These are phyloP conservation scores for Zoysia matrella DNA, from an alignment of 202 grass and related monocot genomes.

Conservation along the genomic window DNA sequence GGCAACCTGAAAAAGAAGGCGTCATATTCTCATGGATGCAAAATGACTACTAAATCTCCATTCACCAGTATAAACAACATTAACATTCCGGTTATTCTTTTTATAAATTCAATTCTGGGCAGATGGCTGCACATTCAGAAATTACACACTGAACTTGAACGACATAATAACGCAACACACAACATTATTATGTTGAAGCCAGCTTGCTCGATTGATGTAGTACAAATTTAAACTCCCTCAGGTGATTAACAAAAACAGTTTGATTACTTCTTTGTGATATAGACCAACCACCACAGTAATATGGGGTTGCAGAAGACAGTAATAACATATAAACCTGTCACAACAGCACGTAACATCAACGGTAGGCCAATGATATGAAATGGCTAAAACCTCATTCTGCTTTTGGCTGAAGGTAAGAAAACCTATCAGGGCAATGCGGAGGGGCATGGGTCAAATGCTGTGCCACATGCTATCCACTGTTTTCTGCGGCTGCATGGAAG, in stretches of 20 bases:
- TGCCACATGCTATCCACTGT: constrained; percentile 87
- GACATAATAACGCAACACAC: constrained; percentile 2
- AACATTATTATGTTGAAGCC: neutral
- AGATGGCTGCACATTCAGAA: too few species aligned
- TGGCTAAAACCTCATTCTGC: constrained; percentile 21
- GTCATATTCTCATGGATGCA: neutral
- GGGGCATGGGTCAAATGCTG: constrained; percentile 73
- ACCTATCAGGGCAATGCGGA: constrained; percentile 66
- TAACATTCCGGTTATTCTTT: constrained; percentile 20
- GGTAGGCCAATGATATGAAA: constrained; percentile 31
- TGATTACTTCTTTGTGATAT: constrained; percentile 26
- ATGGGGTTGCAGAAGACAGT: too few species aligned
- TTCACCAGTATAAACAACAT: constrained; percentile 14
- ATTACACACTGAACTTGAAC: constrained; percentile 4
- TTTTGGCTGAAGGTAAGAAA: constrained; percentile 28
- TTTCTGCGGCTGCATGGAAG: constrained; percentile 64
- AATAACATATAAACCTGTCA: constrained; percentile 28
- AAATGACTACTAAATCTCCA: neutral
- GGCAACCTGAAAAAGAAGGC: neutral
- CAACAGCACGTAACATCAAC: constrained; percentile 30
- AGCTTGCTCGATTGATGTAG: constrained; percentile 19
- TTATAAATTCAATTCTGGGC: too few species aligned
- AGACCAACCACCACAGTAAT: neutral
- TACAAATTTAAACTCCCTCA: constrained; percentile 14
- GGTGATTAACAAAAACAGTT: constrained; percentile 16